These are phyloP conservation scores for Nakazawaea siamensis DNA, from an alignment of 805 yeast species.

Conservation along the genomic window DNA sequence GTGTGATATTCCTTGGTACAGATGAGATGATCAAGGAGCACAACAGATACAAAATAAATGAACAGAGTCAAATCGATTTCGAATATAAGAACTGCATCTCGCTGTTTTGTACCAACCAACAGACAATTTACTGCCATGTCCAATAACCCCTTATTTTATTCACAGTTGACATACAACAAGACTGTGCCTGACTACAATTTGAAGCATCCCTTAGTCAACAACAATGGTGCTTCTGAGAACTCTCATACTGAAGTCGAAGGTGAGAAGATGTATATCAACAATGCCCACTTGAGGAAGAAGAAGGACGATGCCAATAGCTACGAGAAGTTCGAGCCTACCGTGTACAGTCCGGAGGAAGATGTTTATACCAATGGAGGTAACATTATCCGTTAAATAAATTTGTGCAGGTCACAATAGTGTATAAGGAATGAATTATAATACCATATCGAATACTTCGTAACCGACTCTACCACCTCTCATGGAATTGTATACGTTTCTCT, in stretches of 20 bases:
- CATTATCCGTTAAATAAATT: conserved; percentile 11
- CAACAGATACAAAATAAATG: too few species aligned
- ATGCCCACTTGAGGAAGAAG: conserved; percentile 11
- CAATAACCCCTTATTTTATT: conserved; percentile 8
- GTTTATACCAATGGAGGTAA: conserved; percentile 19
- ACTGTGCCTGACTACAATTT: conserved; percentile 7
- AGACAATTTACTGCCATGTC: conserved; percentile 6
- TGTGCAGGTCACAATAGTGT: not conserved
- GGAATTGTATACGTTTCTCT: conserved; percentile 44
- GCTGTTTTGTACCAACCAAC: conserved; percentile 5
- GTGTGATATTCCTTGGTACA: too few species aligned
- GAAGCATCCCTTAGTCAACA: conserved; percentile 15
- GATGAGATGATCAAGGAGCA: too few species aligned
- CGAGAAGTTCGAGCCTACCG: conserved; percentile 22
- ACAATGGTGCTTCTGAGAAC: conserved; percentile 22
- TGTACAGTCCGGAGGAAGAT: conserved; percentile 18
- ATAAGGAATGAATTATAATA: conserved; percentile 19
- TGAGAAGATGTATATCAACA: conserved; percentile 15
- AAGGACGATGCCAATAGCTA: not conserved
- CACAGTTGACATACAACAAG: conserved; percentile 4
- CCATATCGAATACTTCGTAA: conserved; percentile 54
- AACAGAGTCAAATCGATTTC: conserved; percentile 1
- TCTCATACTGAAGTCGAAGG: conserved; percentile 21
- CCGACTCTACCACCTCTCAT: conserved; percentile 71
- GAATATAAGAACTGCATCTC: conserved; percentile 7